Base-by-base conservation (phyloP, 495 filamentous ascomycete species). In the Trichoderma gamsii region DNA sequence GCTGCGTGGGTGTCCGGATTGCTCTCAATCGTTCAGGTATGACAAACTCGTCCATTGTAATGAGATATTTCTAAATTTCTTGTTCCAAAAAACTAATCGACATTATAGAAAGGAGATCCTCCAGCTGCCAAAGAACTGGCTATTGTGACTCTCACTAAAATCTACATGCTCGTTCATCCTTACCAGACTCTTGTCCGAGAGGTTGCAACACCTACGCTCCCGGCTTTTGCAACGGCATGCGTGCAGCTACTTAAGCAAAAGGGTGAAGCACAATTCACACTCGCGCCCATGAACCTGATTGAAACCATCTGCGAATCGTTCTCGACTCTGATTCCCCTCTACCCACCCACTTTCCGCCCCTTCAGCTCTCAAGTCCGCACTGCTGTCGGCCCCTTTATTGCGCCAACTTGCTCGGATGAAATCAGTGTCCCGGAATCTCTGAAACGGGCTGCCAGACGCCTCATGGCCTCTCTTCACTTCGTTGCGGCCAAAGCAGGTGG, bases 121-220 rank as follows among this genome's bases (percentile, higher is more conserved):
- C 72, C 85, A n/a, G 82, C 87, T 11, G 86, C 86, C 6, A 92
- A 92, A 74, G 87, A 88, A 75, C 80, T 96, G 69, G 84, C 82
- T 73, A 81, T 96, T 41, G 85, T 95, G 67, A 85, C 90, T 32
- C 73, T 96, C 69, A 90, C 90, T 25, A 88, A 89, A 70, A 92
- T 96, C 67, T 96, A 92, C 81, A 82, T 87, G 66, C 82, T 93
- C 27, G 89, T 91, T 67, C 92, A 92, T 71, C 86, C 87, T 65
- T 90, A 92, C 78, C 90, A 87, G 49, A 92, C 90, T 21, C 81
- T 96, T 27, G 82, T 93, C n/a, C 83, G 92, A 71, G 92, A 97
- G 74, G 90, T 96, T 70, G 92, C 91, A 2, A 96, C 92, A 4
- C 93, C 93, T 12, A 89, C 86, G 21, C 81, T 97, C 16, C 87